Evolutionary conservation across 139 green algal genomes (phyloP).

Genomic region (Ostreobium quekettii): DNA sequence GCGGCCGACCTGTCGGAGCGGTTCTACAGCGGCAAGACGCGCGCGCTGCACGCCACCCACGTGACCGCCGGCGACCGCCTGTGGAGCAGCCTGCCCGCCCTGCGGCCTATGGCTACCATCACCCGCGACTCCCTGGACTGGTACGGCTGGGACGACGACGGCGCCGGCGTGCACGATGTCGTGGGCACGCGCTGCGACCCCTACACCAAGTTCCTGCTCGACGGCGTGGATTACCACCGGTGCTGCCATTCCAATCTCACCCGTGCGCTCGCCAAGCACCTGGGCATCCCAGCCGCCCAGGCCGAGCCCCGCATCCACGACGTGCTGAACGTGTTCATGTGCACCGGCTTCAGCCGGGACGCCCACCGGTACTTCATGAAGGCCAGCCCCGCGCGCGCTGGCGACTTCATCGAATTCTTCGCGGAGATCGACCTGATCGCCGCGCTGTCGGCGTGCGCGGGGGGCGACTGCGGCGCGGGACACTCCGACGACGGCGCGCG

Average conservation of each 20-base stretch:
- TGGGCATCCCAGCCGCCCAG: background rate
- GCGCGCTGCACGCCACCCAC: constrained; percentile 27
- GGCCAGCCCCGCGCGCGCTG: constrained; percentile 15
- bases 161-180: constrained; percentile 25
- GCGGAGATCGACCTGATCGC: constrained; percentile 13
- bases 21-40: constrained; percentile 25
- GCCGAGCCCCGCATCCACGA: background rate
- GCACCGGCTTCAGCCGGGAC: constrained; percentile 24
- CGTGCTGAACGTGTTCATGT: constrained; percentile 31
- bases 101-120: constrained; percentile 28
- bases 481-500: background rate
- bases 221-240: constrained; percentile 17
- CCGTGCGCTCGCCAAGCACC: constrained; percentile 9
- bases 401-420: constrained; percentile 31
- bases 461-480: background rate
- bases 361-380: constrained; percentile 29
- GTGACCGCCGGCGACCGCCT: constrained; percentile 23
- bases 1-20: constrained; percentile 23
- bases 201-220: constrained; percentile 30
- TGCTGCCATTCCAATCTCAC: constrained; percentile 31
- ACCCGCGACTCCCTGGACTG: constrained; percentile 20
- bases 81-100: constrained; percentile 23
- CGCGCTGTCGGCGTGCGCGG: background rate
- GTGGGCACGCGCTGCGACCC: constrained; percentile 28
- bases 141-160: constrained; percentile 28